Conservation (phyloP, 140 eudicot species). For the Anethum foeniculum region DNA sequence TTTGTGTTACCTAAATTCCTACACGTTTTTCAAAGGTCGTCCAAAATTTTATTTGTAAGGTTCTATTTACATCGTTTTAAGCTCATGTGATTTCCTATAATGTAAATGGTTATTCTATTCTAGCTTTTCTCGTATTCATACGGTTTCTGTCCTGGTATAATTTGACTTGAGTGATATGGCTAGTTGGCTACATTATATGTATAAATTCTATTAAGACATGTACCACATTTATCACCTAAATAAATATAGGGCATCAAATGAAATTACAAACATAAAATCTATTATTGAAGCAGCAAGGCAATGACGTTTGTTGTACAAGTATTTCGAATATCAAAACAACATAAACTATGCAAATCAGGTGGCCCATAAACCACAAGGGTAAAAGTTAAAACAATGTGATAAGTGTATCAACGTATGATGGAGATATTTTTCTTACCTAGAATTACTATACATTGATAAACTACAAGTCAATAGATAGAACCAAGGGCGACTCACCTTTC, state of each 20-base stretch:
- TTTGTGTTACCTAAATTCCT: too few relatives aligned
- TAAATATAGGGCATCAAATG: background rate
- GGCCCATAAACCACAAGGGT: background rate
- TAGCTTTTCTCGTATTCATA: background rate
- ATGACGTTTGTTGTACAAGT: background rate
- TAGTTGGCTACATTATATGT: too few relatives aligned
- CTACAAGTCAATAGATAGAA: constrained; percentile 35
- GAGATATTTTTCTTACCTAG: background rate
- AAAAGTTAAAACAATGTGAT: background rate
- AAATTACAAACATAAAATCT: background rate
- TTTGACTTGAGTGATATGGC: background rate
- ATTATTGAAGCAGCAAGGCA: background rate
- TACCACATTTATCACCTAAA: background rate
- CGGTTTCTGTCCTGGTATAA: too few relatives aligned
- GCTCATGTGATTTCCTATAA: too few relatives aligned
- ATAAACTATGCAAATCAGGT: background rate
- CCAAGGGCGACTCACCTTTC: constrained; percentile 52
- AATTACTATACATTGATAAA: background rate
- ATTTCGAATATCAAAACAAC: background rate
- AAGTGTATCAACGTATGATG: background rate
- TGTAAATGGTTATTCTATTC: background rate
- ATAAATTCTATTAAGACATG: background rate
- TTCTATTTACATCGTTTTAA: too few relatives aligned
- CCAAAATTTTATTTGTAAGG: too few relatives aligned
- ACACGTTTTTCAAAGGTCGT: too few relatives aligned